Evolutionary conservation across 177 flowering plant genomes (phyloP).

Genomic region (Vitis hybrid): DNA sequence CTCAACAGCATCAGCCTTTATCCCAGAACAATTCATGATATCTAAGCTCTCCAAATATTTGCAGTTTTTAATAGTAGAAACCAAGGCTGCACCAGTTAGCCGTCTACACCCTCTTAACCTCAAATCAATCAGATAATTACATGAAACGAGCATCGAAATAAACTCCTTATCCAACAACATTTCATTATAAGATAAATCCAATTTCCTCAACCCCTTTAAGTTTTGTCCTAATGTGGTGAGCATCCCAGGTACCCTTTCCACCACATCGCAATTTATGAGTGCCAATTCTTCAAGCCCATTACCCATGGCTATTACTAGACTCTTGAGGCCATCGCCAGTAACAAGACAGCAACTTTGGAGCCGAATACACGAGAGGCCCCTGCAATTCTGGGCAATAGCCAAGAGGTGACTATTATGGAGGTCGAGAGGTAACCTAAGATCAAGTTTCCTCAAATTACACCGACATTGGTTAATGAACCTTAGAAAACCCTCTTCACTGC

Average conservation of each 20-base stretch:
- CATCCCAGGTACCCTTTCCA: conserved; percentile 71
- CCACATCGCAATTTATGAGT: conserved; percentile 69
- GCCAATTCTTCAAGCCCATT: conserved; percentile 57
- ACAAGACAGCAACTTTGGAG: conserved; percentile 83
- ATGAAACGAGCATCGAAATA: conserved; percentile 68
- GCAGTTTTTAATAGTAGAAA: conserved; percentile 30
- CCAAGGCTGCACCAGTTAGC: conserved; percentile 22
- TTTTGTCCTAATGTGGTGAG: conserved; percentile 66
- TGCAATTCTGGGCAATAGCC: conserved; percentile 46
- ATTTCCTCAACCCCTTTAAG: conserved; percentile 45
- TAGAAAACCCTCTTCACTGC: conserved; percentile 57
- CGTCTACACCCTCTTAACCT: conserved; percentile 65
- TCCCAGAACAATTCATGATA: conserved; percentile 43
- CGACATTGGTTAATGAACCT: conserved; percentile 43
- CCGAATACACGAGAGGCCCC: conserved; percentile 40
- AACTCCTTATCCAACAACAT: conserved; percentile 69
- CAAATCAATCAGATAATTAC: conserved; percentile 46
- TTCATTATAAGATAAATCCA: conserved; percentile 76
- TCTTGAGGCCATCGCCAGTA: conserved; percentile 63
- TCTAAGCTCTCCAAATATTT: conserved; percentile 49
- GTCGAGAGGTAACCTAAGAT: conserved; percentile 81
- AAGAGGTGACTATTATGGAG: conserved; percentile 56
- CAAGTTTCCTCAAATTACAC: conserved; percentile 44
- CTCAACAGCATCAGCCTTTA: conserved; percentile 51
- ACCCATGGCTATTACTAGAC: conserved; percentile 28